These are phyloP conservation scores for Pseudisothecium myosuroides DNA, from an alignment of 225 moss, liverwort and hornwort species.

Conservation along the genomic window DNA sequence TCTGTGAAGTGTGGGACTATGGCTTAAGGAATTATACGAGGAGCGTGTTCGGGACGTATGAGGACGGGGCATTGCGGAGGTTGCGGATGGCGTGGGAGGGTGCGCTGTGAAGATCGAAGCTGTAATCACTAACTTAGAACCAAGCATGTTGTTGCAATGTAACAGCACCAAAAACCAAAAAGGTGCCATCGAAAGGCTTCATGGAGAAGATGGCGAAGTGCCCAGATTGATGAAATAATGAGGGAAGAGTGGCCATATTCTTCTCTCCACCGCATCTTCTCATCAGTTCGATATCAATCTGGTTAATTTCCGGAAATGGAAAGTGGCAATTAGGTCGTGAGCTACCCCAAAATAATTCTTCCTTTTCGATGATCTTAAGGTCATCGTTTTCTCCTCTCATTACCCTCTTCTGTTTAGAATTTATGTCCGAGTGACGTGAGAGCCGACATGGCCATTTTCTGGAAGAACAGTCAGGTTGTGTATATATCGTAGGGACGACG, in stretches of 20 bases:
- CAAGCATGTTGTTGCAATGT: not conserved
- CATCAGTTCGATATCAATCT: not conserved
- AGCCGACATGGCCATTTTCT: not conserved
- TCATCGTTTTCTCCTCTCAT: not conserved
- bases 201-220: too few species aligned
- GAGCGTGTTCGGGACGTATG: conserved; percentile 15
- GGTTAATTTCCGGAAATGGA: not conserved
- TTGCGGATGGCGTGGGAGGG: conserved; percentile 18
- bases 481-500: not conserved
- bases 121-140: not conserved
- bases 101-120: not conserved
- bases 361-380: not conserved
- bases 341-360: not conserved
- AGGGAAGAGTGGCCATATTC: too few species aligned
- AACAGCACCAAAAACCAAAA: not conserved
- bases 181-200: too few species aligned
- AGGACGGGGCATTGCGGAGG: not conserved
- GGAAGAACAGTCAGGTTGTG: not conserved
- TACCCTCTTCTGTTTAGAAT: not conserved
- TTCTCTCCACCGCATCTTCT: too few species aligned
- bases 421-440: not conserved
- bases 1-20: conserved; percentile 51
- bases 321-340: not conserved
- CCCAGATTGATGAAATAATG: too few species aligned
- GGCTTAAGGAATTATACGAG: conserved; percentile 38